These are phyloP conservation scores for Tardiomyces digboiensis DNA, from an alignment of 1,139 yeast species.

Conservation along the genomic window DNA sequence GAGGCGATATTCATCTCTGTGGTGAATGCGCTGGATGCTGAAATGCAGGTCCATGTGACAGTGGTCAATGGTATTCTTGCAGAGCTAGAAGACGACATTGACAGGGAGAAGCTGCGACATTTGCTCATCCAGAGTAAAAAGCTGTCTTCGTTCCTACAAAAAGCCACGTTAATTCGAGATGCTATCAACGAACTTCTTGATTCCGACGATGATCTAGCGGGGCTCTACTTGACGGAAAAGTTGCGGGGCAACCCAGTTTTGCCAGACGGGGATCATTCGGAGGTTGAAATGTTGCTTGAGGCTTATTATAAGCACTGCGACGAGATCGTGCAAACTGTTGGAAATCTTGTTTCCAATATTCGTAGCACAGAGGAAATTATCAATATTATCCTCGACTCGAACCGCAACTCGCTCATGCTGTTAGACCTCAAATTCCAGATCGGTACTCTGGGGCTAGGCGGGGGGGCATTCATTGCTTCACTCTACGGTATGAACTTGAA, in stretches of 20 bases:
- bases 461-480: slow-evolving; percentile 77
- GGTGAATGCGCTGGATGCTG: slow-evolving; percentile 75
- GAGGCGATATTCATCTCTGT: slow-evolving; percentile 85
- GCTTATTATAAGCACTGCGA: slow-evolving; percentile 94
- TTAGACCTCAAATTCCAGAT: slow-evolving; percentile 82
- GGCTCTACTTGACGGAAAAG: slow-evolving; percentile 62
- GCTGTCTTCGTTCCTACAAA: slow-evolving; percentile 72
- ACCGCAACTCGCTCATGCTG: slow-evolving; percentile 89
- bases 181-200: slow-evolving; percentile 83
- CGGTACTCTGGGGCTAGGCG: slow-evolving; percentile 80
- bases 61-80: slow-evolving; percentile 70
- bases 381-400: slow-evolving; percentile 89
- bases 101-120: slow-evolving; percentile 71
- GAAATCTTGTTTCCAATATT: slow-evolving; percentile 73
- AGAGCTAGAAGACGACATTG: slow-evolving; percentile 80
- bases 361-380: slow-evolving; percentile 94
- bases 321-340: slow-evolving; percentile 92
- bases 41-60: slow-evolving; percentile 63
- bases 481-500: slow-evolving; percentile 94
- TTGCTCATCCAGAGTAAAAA: slow-evolving; percentile 75
- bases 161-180: slow-evolving; percentile 72
- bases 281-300: slow-evolving; percentile 85
- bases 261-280: slow-evolving; percentile 45
- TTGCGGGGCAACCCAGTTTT: slow-evolving; percentile 22
- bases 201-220: slow-evolving; percentile 85